These are phyloP conservation scores for Trichoderma virens DNA, from an alignment of 495 filamentous ascomycete genomes.

Conservation along the genomic window DNA sequence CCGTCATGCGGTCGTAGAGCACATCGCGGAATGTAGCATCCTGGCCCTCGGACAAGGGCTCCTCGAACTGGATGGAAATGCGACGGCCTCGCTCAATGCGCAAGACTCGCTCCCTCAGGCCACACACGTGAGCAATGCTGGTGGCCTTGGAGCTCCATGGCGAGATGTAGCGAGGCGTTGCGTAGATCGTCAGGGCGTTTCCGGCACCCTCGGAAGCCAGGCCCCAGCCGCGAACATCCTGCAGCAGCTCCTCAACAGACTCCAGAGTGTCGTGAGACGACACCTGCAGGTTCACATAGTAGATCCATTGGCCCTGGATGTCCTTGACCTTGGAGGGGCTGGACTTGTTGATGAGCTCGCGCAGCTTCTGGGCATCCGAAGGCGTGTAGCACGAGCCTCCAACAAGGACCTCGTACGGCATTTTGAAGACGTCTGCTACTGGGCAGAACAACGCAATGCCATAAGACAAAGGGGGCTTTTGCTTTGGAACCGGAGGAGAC, in stretches of 20 bases:
- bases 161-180: conserved; percentile 76
- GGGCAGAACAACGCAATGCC: not conserved
- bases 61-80: conserved; percentile 53
- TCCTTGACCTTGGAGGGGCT: conserved; percentile 32
- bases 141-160: conserved; percentile 98
- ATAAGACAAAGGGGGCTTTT: not conserved
- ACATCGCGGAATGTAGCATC: conserved; percentile 57
- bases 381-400: conserved; percentile 45
- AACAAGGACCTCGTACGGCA: conserved; percentile 19
- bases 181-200: not conserved
- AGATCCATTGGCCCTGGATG: conserved; percentile 42
- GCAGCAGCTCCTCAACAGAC: conserved; percentile 5
- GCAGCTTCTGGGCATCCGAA: conserved; percentile 42
- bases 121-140: conserved; percentile 88
- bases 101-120: conserved; percentile 60
- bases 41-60: conserved; percentile 33
- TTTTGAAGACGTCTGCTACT: not conserved
- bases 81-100: conserved; percentile 84
- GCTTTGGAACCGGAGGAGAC: not conserved
- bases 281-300: conserved; percentile 28
- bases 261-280: conserved; percentile 3
- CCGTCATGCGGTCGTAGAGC: conserved; percentile 90
- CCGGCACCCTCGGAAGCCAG: not conserved
- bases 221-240: not conserved
- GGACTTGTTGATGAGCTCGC: conserved; percentile 37